Conservation (phyloP, 148 eudicot species). For the Silene conica region DNA sequence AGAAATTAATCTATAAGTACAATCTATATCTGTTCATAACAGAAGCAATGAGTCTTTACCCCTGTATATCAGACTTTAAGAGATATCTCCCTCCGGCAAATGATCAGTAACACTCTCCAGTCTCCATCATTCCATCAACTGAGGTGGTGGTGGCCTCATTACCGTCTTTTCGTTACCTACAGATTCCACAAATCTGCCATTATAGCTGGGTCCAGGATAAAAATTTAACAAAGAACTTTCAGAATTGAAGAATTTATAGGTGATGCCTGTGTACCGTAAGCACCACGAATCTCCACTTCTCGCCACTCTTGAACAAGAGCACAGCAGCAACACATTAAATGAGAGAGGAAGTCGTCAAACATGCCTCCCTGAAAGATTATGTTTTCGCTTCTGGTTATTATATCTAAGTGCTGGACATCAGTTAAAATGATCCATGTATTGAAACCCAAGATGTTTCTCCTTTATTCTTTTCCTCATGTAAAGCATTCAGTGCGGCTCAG, state of each 20-base stretch:
- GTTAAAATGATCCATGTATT: too few relatives aligned
- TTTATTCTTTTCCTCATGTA: too few relatives aligned
- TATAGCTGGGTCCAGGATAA: not conserved
- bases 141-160: conserved; percentile 59
- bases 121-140: conserved; percentile 66
- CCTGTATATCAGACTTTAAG: conserved; percentile 2
- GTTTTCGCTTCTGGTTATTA: not conserved
- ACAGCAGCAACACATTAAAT: conserved; percentile 96
- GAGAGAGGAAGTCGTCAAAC: conserved; percentile 89
- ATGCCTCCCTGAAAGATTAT: conserved; percentile 64
- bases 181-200: not conserved
- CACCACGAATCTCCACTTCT: conserved; percentile 79
- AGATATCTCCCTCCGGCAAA: not conserved
- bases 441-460: too few relatives aligned
- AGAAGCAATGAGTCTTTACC: conserved; percentile 13
- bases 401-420: too few relatives aligned
- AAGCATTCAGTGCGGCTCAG: too few relatives aligned
- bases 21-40: conserved; percentile 11
- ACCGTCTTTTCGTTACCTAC: conserved; percentile 63
- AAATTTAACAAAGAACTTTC: not conserved
- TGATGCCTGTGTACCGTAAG: conserved; percentile 45
- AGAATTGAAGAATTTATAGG: not conserved
- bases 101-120: not conserved
- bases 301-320: conserved; percentile 99
- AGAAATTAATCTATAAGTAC: conserved; percentile 5